phyloP scores from a whole-genome alignment of 805 yeast species.

The Wickerhamomyces subpelliculosus region DNA sequence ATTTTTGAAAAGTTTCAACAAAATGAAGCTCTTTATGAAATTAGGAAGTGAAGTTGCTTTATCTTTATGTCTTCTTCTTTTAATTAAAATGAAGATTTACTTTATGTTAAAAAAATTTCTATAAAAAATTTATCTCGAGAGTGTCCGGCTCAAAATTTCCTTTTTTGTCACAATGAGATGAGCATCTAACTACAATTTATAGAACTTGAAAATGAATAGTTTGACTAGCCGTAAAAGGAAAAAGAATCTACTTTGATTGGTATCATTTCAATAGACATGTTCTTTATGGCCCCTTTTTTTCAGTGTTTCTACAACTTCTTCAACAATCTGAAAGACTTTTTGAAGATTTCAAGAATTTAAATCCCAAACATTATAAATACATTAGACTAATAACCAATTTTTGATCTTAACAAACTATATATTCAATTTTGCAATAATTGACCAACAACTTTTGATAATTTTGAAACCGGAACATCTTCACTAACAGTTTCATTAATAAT shows the following conservation, averaged over 20 bases:
- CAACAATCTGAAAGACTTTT: too few relatives aligned
- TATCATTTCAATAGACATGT: too few relatives aligned
- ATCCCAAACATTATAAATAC: not conserved
- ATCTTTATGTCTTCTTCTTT: too few relatives aligned
- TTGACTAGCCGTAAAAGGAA: too few relatives aligned
- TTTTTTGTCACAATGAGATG: constrained; percentile 17
- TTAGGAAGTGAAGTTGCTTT: not conserved
- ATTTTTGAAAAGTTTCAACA: constrained; percentile 5
- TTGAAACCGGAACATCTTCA: constrained; percentile 19
- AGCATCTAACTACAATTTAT: not conserved
- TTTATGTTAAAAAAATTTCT: not conserved
- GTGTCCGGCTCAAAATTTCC: constrained; percentile 12
- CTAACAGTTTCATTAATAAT: constrained; percentile 10
- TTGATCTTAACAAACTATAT: too few relatives aligned
- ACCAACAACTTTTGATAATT: constrained; percentile 18
- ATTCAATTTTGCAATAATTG: constrained; percentile 5
- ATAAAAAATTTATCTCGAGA: constrained; percentile 5
- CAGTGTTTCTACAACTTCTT: too few relatives aligned
- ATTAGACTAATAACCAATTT: not conserved
- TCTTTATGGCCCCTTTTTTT: too few relatives aligned
- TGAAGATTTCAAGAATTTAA: too few relatives aligned
- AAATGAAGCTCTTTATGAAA: not conserved
- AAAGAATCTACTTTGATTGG: not conserved
- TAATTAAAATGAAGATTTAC: not conserved
- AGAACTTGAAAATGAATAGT: not conserved